A percentile compares a stretch with the other conserved stretches of the same genome.
phyloP scores from a whole-genome alignment of 2,329 filamentous ascomycete genomes.

The Fusarium lateritium region DNA sequence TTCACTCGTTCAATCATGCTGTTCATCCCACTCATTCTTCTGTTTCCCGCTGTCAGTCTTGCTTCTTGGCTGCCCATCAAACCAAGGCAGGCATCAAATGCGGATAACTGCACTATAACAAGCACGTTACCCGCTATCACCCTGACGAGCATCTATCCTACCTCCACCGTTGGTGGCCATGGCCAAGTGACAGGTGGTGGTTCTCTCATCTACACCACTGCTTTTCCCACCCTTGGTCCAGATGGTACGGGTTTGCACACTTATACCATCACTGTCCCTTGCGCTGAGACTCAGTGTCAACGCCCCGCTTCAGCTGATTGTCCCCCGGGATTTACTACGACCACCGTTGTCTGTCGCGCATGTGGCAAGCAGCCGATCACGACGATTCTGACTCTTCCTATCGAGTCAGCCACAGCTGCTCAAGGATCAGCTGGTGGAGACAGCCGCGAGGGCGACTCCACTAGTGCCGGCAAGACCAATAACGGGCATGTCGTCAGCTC shows the following conservation, averaged over 20 bases:
- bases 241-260: slow-evolving; percentile 22
- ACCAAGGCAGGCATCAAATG: not conserved
- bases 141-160: slow-evolving; percentile 13
- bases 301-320: slow-evolving; percentile 4
- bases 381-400: slow-evolving; percentile 25
- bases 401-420: slow-evolving; percentile 18
- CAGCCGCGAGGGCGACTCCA: not conserved
- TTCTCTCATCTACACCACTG: slow-evolving; percentile 13
- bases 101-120: slow-evolving; percentile 19
- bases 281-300: slow-evolving; percentile 9
- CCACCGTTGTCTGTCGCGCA: slow-evolving; percentile 13
- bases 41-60: slow-evolving; percentile 13
- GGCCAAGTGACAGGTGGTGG: slow-evolving; percentile 3
- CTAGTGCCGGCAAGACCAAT: no score
- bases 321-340: slow-evolving; percentile 28
- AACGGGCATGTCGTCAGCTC: no score
- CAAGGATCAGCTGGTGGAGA: slow-evolving; percentile 2
- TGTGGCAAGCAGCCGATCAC: slow-evolving; percentile 16
- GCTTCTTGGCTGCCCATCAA: slow-evolving; percentile 24
- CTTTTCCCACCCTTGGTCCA: slow-evolving; percentile 16
- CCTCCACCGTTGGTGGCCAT: slow-evolving; percentile 2
- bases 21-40: slow-evolving; percentile 16
- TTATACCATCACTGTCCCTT: slow-evolving; percentile 31
- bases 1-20: slow-evolving; percentile 34
- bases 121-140: slow-evolving; percentile 19